Evolutionary conservation across 2,329 filamentous ascomycete species (phyloP).

Genomic region (Pseudopyrenochaeta lycopersici): DNA sequence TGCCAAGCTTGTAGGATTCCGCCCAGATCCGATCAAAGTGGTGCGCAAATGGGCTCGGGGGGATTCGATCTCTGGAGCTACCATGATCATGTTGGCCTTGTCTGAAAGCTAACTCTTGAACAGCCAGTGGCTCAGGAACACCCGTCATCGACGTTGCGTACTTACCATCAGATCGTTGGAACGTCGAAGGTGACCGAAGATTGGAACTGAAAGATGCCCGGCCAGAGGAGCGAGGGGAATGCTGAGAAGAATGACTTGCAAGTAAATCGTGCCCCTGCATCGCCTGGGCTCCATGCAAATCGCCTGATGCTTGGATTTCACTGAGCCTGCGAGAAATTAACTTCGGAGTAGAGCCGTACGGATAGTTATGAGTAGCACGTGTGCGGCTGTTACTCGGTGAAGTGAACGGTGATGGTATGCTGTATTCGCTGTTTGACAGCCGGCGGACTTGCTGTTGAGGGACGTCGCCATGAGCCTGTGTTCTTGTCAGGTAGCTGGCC

Average conservation of each 20-base stretch:
- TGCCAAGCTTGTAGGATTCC: conserved; percentile 27
- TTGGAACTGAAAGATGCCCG: conserved; percentile 8
- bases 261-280: conserved; percentile 8
- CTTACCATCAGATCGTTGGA: conserved; percentile 1
- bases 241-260: conserved; percentile 5
- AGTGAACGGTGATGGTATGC: neutral
- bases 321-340: neutral
- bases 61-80: conserved; percentile 8
- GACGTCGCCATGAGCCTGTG: conserved; percentile 1
- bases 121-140: conserved; percentile 26
- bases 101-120: conserved; percentile 37
- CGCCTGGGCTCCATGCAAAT: neutral
- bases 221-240: conserved; percentile 2
- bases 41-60: conserved; percentile 27
- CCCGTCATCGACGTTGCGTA: conserved; percentile 16
- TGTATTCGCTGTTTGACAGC: neutral
- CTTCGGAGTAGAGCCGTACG: conserved; percentile 11
- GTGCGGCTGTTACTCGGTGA: neutral
- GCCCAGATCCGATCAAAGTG: conserved; percentile 28
- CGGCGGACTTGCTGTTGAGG: conserved; percentile 10
- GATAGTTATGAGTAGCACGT: conserved; percentile 1
- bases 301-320: neutral
- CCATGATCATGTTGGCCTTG: conserved; percentile 27
- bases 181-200: conserved; percentile 1
- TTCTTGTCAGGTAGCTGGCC: neutral